Evolutionary conservation across 495 filamentous ascomycete species (phyloP), one percentile per base, ranked within the genome.

Genomic region (Staphylotrichum longicolle): DNA sequence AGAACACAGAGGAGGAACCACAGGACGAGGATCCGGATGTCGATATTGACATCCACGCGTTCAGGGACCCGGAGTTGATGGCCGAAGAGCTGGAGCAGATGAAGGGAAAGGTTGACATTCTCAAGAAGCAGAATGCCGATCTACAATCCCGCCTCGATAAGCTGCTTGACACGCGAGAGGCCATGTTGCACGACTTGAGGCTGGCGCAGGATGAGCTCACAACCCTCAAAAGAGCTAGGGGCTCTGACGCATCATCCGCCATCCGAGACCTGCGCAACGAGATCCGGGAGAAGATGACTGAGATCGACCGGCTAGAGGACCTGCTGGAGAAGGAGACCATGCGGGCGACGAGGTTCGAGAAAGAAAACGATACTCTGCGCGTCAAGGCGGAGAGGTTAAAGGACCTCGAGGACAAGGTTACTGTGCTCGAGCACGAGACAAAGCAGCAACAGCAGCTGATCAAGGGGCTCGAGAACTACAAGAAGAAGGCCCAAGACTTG

Each of bases 381-480:
- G 68, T 74, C 42, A 76, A 70, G 44, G 71, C 76, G 33, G 72
- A 75, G 41, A 77, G 75, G 44, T 74, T 82, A 7, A 71, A 77
- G 53, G 66, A 75, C 39, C 66, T 79, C 20, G 68, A 79, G 41
- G 81, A 83, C 66, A 80, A 87, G 65, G 73, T 87, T 40, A 77
- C 83, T 51, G 83, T 90, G 60, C 80, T 93, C 42, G 87, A 86
- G 60, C 85, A 83, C 15, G 86, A 91, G 54, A 85, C 86, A 42
- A 87, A 88, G 57, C 85, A 91, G 61, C 81, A 93, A 7, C 78
- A 82, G n/a, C 88, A 89, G 72, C 91, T 90, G 69, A 88, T 90
- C 33, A 95, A 91, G 66, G 85, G 83, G 14, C 81, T 84, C 0
- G 88, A 91, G 58, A 88, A 89, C 60, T 87, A 88, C 65, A 84